Base-by-base conservation (phyloP, 495 filamentous ascomycete genomes). In the Aspergillus coremiiformis region DNA sequence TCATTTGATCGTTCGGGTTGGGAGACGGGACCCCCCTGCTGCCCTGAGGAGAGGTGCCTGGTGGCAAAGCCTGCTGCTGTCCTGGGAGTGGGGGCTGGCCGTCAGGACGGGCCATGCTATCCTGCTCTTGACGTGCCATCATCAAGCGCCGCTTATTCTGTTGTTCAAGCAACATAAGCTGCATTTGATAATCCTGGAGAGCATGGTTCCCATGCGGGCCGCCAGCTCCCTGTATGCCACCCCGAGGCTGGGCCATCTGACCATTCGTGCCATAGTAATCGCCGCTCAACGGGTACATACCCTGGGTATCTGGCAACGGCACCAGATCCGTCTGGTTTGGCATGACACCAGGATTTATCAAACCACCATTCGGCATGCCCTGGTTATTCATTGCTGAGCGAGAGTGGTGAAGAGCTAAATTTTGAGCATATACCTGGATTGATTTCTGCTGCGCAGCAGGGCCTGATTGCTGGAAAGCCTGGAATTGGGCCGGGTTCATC, bases 181-280 rank as follows among this genome's bases (percentile, higher is more conserved):
- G 93, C 93, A 96, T 96, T 72, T 98, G 93, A 69, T 98, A 97
- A 66, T 97, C 94, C 66, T 96, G 92, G 49, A 98, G 76, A 32
- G 94, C 94, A 67, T 96, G 91, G 61, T 93, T 96, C 64, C 89
- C 89, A 45, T 81, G 78, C 52, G 66, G 66, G 47, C 73, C 75
- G 35, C 76, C 71, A 64, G 76, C 73, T 53, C 78, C 79, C 60
- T 70, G 61, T 67, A 69, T 66, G 62, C 78, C 61, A 71, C 76
- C 58, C 65, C 78, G 63, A 64, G 59, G 76, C 72, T 67, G 73
- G 63, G 63, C 57, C 78, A 89, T 80, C 43, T 78, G 79, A 53
- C 70, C 78, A 60, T 77, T 79, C 48, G 76, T 68, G 54, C 79
- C 79, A 67, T 89, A 94, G 65, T 82, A 90, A 39, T 86, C 83